These are phyloP conservation scores for Deinandra increscens DNA, from an alignment of 129 eudicot species.

Conservation along the genomic window DNA sequence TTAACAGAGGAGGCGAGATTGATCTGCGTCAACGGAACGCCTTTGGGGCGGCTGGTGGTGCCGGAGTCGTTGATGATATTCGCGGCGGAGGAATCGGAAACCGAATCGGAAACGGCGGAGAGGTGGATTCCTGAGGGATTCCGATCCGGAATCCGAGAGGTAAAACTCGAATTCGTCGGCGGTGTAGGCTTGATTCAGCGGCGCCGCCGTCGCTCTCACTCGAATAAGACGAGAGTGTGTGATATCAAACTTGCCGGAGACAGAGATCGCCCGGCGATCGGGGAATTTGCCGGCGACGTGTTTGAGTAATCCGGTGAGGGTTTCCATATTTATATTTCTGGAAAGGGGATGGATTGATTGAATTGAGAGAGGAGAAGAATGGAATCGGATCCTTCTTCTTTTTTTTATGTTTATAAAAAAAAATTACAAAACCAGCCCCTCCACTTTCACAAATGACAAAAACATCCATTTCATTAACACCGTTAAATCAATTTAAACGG, in stretches of 20 bases:
- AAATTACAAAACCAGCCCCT: too few species aligned
- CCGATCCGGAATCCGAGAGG: constrained; percentile 85
- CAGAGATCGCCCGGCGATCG: constrained; percentile 69
- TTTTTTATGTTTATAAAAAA: too few species aligned
- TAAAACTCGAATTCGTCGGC: constrained; percentile 88
- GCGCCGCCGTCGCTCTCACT: constrained; percentile 87
- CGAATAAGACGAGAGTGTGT: constrained; percentile 68
- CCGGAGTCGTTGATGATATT: constrained; percentile 74
- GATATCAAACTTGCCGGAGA: constrained; percentile 68
- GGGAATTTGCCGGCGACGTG: constrained; percentile 60
- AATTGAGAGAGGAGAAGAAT: too few species aligned
- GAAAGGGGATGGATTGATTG: background rate
- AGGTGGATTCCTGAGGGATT: constrained; percentile 48
- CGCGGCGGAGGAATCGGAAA: constrained; percentile 22
- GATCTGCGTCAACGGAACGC: constrained; percentile 73
- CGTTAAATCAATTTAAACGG: too few species aligned
- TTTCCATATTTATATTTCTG: constrained; percentile 49
- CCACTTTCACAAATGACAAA: too few species aligned
- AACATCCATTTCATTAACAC: too few species aligned
- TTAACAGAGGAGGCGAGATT: constrained; percentile 75
- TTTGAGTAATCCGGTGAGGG: constrained; percentile 59
- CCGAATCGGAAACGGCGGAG: constrained; percentile 39
- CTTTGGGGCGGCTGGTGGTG: constrained; percentile 96
- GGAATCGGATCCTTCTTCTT: too few species aligned
- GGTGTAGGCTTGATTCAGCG: constrained; percentile 86